Base-by-base conservation (phyloP, 306 rosid species). In the Corylus avellana region DNA sequence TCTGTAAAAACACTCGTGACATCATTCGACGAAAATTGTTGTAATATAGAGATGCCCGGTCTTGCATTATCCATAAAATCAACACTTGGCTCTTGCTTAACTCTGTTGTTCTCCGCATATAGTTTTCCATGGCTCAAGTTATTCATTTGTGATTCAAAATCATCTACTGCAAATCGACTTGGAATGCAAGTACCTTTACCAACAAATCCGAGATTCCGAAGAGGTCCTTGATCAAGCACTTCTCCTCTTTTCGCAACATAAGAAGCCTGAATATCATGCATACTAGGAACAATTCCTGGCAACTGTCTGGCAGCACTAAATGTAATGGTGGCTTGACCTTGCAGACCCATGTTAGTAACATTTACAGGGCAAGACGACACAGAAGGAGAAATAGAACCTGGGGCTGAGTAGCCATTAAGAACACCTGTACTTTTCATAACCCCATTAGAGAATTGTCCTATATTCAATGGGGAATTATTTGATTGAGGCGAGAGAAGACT, bases 41-140 rank as follows among this genome's bases (percentile, higher is more conserved):
- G 91, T 53, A 80, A 48, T 51, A 79, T 27, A 22, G 87, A 77
- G 37, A 78, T 27, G 70, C 86, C 90, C 68, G 54, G 78, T 77
- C 79, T 86, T 44, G 86, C 75, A 58, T 82, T 70, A 58, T 81
- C 87, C 44, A 70, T 55, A 22, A 71, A 84, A 73, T 77, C 89
- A 76, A 76, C 42, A 72, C 44, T 75, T n/a, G 94, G 88, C 79
- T 85, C 89, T 83, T 79, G 86, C 84, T 86, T 89, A 82, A 84
- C 81, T 49, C 78, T 74, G 83, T 46, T 84, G 84, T 78, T 80
- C 80, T 81, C 90, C 51, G 74, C 51, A 14, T 66, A 80, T 74
- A 85, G 59, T 56, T 83, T 87, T 78, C 85, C 81, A 42, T 51
- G 87, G 78, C 80, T 82, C 72, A 84, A 76, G 85, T 86, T 82